phyloP scores from a whole-genome alignment of 495 filamentous ascomycete genomes.

The Darksidea phi region DNA sequence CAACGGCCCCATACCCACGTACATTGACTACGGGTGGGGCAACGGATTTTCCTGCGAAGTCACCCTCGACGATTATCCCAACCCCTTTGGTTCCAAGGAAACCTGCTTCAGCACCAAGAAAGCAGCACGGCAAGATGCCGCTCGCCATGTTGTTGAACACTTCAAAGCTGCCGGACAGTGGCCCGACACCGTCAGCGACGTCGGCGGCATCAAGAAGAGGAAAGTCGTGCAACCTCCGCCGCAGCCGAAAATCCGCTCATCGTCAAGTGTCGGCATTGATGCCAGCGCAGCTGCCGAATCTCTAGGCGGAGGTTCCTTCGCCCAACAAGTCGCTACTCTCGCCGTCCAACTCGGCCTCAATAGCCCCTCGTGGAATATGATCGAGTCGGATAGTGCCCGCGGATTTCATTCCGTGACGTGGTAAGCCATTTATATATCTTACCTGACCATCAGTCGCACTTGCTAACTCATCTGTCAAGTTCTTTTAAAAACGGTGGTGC shows the following conservation, averaged over 20 bases:
- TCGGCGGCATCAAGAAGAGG: slow-evolving; percentile 28
- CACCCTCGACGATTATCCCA: slow-evolving; percentile 11
- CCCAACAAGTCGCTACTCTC: background rate
- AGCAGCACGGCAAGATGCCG: slow-evolving; percentile 34
- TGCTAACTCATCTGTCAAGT: no score
- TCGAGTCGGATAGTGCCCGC: background rate
- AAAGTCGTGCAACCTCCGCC: background rate
- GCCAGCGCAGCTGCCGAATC: background rate
- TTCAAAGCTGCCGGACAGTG: slow-evolving; percentile 29
- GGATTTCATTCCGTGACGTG: slow-evolving; percentile 38
- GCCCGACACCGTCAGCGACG: slow-evolving; percentile 11
- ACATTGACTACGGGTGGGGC: slow-evolving; percentile 19
- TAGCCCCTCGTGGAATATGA: background rate
- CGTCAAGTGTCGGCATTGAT: no score
- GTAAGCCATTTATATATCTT: no score
- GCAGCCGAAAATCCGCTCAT: background rate
- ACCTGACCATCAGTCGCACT: no score
- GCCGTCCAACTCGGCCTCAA: background rate
- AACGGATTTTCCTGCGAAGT: slow-evolving; percentile 30
- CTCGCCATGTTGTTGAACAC: slow-evolving; percentile 36
- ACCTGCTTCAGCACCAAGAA: slow-evolving; percentile 28
- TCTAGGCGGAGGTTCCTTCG: background rate
- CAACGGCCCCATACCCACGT: slow-evolving; percentile 13
- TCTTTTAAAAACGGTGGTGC: slow-evolving; percentile 12
- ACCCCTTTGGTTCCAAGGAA: slow-evolving; percentile 31